Base-by-base conservation (phyloP, 1,284 basidiomycete species). In the Taiwanofungus camphoratus region DNA sequence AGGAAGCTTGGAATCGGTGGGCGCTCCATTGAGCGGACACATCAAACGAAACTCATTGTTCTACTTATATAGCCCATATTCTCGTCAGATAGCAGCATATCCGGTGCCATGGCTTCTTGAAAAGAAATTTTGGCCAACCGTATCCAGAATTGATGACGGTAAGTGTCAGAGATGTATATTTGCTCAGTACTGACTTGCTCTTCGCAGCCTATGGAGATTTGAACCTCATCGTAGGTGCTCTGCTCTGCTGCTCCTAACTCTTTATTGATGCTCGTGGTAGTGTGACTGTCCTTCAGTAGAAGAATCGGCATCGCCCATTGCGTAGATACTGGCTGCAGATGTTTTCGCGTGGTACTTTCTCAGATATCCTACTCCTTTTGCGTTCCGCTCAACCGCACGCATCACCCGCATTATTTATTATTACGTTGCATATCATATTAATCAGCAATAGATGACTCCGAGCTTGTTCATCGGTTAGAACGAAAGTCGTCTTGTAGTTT, bases 51-150 rank as follows among this genome's bases (percentile, higher is more conserved):
- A 39, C 21, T 19, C 9, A 26, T 24, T 44, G 19, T 39, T 7
- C 39, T 36, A 31, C 29, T 37, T 18, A 41, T 34, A 31, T 29
- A 89, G 86, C 34, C 91, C 92, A 19, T 96, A 96, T 63, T 80
- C 89, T 36, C 82, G 92, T 26, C 77, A 89, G 52, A 74, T 79
- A 50, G 93, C 93, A 20, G 92, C 79, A 11, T 95, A 88, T 64
- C 92, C 93, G 27, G 64, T 90, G 49, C 71, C 82, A 21, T 86
- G 78, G 70, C 72, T 97, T 34, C 70, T 72, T 40, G 81, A 86
- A 63, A 86, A 77, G 71, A 97, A 97, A 67, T 94, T 96, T 69
- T 96, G 93, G 93, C 92, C 93, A 2, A 77, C 85, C 7, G 88
- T 94, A 36, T 85, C 87, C 9, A 76, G 93, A 42, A 77, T 97